Evolutionary conservation across 1,284 basidiomycete species (phyloP).

Genomic region (Microbotryum lychnidis-dioicae): DNA sequence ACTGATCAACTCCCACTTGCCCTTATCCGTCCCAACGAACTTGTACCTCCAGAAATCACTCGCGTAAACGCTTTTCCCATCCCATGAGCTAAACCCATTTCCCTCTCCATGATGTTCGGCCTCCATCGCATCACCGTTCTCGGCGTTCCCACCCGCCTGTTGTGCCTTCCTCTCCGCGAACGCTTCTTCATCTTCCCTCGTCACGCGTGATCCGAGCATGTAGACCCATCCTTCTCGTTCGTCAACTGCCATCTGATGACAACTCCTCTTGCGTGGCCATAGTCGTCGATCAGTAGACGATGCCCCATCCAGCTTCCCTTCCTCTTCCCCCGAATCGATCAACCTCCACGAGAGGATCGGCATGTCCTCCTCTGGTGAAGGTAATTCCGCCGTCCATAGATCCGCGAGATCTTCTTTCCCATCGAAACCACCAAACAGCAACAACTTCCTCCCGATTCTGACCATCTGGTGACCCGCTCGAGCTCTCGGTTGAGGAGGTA

Average conservation of each 20-base stretch:
- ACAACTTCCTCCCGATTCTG: conserved; percentile 34
- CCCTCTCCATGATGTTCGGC: not conserved
- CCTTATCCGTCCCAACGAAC: conserved; percentile 31
- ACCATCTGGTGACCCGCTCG: conserved; percentile 41
- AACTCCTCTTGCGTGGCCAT: conserved; percentile 37
- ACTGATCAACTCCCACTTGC: conserved; percentile 38
- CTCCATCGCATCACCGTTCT: conserved; percentile 5
- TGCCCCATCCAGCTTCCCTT: not conserved
- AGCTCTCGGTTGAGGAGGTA: conserved; percentile 24
- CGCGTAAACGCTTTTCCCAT: conserved; percentile 10
- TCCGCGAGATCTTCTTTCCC: conserved; percentile 38
- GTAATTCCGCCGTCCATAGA: conserved; percentile 40
- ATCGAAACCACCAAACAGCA: conserved; percentile 41
- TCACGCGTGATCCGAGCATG: conserved; percentile 33
- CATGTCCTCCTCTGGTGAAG: conserved; percentile 33
- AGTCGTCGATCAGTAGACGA: too few relatives aligned
- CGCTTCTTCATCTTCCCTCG: not conserved
- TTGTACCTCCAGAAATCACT: conserved; percentile 41
- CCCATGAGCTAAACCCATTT: not conserved
- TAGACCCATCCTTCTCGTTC: conserved; percentile 40
- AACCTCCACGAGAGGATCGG: conserved; percentile 21
- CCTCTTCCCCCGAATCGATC: not conserved
- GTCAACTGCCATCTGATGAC: conserved; percentile 40
- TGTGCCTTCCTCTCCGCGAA: conserved; percentile 10
- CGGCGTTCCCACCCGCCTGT: not conserved